Conservation (phyloP, 2,329 filamentous ascomycete genomes). For the Paraphaeosphaeria sporulosa region DNA sequence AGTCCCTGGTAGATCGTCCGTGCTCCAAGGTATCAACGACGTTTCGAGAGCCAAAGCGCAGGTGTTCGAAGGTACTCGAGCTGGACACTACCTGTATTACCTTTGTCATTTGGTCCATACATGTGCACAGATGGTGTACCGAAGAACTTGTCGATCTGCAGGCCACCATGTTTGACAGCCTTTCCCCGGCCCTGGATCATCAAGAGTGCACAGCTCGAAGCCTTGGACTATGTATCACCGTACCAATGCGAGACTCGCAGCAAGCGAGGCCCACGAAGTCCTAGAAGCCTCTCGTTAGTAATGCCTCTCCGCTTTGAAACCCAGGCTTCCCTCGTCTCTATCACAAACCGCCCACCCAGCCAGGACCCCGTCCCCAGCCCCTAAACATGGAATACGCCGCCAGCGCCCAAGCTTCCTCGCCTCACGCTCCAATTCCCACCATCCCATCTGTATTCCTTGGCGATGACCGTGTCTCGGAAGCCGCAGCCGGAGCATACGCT, state of each 20-base stretch:
- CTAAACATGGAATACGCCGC: neutral
- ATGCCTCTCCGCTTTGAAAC: slow-evolving; percentile 9
- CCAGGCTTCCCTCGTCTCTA: neutral
- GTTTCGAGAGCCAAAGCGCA: neutral
- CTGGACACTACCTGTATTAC: neutral
- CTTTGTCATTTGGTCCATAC: neutral
- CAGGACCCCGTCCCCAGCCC: neutral
- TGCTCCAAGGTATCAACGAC: neutral
- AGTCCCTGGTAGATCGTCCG: neutral
- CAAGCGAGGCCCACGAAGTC: neutral
- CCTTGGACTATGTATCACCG: slow-evolving; percentile 9
- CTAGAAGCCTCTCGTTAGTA: slow-evolving; percentile 10
- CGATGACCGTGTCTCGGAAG: neutral
- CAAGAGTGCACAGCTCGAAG: neutral
- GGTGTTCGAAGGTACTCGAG: neutral
- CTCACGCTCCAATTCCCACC: slow-evolving; percentile 2
- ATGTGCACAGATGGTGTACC: neutral
- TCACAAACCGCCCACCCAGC: neutral
- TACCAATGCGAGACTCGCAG: neutral
- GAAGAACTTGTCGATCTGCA: neutral
- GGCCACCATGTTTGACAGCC: neutral
- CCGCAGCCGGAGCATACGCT: neutral
- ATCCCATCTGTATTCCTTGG: slow-evolving; percentile 4
- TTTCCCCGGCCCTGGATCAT: neutral
- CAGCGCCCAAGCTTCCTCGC: slow-evolving; percentile 14